These are phyloP conservation scores for Zalerion maritima DNA, from an alignment of 495 filamentous ascomycete genomes.

Conservation along the genomic window DNA sequence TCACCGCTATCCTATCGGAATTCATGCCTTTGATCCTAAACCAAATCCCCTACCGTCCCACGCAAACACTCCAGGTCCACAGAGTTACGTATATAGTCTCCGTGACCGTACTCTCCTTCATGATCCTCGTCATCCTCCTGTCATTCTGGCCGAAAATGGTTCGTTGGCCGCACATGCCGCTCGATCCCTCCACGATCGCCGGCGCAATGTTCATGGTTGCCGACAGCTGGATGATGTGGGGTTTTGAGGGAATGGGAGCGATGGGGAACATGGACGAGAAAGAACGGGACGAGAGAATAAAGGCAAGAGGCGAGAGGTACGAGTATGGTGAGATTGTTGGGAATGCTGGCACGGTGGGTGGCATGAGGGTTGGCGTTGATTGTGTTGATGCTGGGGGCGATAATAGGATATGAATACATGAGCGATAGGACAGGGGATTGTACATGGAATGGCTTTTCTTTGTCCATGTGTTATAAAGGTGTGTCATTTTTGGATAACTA, in stretches of 20 bases:
- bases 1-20: constrained; percentile 13
- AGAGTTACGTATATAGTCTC: constrained; percentile 13
- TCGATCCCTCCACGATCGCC: constrained; percentile 18
- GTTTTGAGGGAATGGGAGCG: constrained; percentile 16
- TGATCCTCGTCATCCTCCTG: constrained; percentile 14
- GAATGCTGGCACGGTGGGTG: constrained; percentile 5
- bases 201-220: constrained; percentile 22
- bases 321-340: constrained; percentile 12
- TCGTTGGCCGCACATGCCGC: constrained; percentile 16
- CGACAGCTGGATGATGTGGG: constrained; percentile 14
- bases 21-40: constrained; percentile 17
- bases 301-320: constrained; percentile 12
- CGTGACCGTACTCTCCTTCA: constrained; percentile 11
- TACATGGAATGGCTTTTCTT: no score
- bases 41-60: constrained; percentile 14
- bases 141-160: constrained; percentile 19
- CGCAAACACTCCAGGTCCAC: constrained; percentile 12
- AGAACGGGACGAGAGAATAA: constrained; percentile 11
- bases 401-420: no score
- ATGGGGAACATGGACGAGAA: constrained; percentile 9
- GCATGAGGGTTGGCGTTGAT: constrained; percentile 11
- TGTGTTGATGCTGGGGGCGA: no score
- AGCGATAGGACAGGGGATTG: no score
- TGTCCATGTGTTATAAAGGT: no score
- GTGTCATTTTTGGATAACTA: no score